Base-by-base conservation (phyloP, 345 rosid species). In the Eucalyptus sp. region DNA sequence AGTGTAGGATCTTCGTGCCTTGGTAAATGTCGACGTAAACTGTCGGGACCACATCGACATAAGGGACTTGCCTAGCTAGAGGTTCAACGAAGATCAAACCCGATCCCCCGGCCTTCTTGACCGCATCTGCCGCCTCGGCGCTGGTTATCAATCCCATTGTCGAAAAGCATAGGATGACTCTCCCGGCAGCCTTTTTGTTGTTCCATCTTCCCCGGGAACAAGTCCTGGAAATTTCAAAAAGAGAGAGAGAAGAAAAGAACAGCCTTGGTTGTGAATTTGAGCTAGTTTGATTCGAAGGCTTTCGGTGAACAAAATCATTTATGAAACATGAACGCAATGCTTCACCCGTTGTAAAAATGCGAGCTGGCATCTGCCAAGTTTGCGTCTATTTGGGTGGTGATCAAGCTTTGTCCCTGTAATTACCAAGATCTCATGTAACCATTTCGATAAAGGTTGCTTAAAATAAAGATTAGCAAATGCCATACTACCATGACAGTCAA, bases 331-430 rank as follows among this genome's bases (percentile, higher is more conserved):
- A 20, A 83, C 5, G 50, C 46, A 9, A 66, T 33, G 49, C 27
- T n/a, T 29, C 88, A 95, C 97, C 98, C 96, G 51, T 91, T 86
- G 24, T 10, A 16, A 89, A 96, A 96, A 87, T 93, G 93, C 13
- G 68, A 87, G 83, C 86, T 4, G 86, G 97, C 95, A 83, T 76
- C 84, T 7, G 85, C 93, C 88, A 96, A 87, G 88, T 86, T 89
- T 76, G 94, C 97, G 5, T 50, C 88, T 64, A 96, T 91, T 89
- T 91, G 91, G 84, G 90, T 87, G 60, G 92, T 92, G 48, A 94
- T 89, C 87, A 96, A 92, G 92, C 97, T 90, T 90, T 96, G 92
- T 64, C 97, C 97, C 97, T 95, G 90, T 8, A 33, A 12, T 49
- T 87, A 64, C n/a, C 86, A 50, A 68, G 11, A 54, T 64, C 60